These are phyloP conservation scores for Annulohypoxylon stygium DNA, from an alignment of 495 filamentous ascomycete genomes.

Conservation along the genomic window DNA sequence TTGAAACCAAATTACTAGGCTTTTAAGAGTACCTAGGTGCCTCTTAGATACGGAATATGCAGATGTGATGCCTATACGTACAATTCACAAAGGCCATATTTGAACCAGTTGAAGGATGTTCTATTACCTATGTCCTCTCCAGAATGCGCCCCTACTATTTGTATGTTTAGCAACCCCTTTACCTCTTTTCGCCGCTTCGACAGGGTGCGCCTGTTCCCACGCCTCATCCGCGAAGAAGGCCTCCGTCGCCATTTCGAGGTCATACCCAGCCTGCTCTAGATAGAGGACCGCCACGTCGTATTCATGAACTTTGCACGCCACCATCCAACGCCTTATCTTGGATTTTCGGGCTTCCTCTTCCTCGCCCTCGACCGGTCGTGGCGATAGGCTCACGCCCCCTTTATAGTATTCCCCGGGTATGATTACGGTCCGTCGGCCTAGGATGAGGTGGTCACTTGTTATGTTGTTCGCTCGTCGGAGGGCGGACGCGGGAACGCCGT, in stretches of 20 bases:
- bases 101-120: background rate
- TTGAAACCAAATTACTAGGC: background rate
- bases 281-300: constrained; percentile 81
- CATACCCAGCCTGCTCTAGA: constrained; percentile 72
- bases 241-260: constrained; percentile 71
- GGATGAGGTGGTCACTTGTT: constrained; percentile 72
- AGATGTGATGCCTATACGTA: constrained; percentile 32
- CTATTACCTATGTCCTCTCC: constrained; percentile 29
- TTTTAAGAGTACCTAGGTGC: constrained; percentile 21
- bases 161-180: constrained; percentile 54
- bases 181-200: constrained; percentile 56
- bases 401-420: constrained; percentile 77
- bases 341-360: constrained; percentile 74
- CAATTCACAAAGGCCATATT: constrained; percentile 12
- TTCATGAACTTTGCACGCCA: constrained; percentile 76
- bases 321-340: constrained; percentile 78
- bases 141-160: constrained; percentile 26
- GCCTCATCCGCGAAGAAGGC: constrained; percentile 74
- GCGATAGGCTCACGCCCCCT: constrained; percentile 72
- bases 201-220: constrained; percentile 78
- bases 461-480: constrained; percentile 73
- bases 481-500: constrained; percentile 68
- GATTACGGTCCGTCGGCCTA: constrained; percentile 72
- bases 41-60: constrained; percentile 26
- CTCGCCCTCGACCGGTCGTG: constrained; percentile 74